phyloP scores from a whole-genome alignment of 139 green algal genomes.

The Chlorella sp. region DNA sequence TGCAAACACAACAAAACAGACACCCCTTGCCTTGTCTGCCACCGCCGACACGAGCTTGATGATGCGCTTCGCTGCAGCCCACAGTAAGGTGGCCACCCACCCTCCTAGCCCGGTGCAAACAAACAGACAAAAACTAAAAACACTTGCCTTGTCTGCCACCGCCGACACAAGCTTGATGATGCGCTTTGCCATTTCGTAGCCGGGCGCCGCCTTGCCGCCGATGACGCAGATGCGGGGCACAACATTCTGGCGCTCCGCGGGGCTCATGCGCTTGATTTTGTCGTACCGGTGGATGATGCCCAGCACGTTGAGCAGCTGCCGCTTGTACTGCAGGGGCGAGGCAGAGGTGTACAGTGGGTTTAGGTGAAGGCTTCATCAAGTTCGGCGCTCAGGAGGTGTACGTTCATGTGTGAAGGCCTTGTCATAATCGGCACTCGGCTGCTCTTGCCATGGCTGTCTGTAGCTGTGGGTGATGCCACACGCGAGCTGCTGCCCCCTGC shows the following conservation, averaged over 20 bases:
- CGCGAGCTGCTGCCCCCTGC: too few relatives aligned
- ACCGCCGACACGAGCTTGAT: conserved; percentile 96
- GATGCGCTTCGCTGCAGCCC: conserved; percentile 99
- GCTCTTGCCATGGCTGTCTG: too few relatives aligned
- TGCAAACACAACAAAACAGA: too few relatives aligned
- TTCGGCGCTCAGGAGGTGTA: too few relatives aligned
- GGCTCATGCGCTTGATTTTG: conserved; percentile 90
- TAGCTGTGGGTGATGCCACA: too few relatives aligned
- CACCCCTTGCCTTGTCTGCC: conserved; percentile 61
- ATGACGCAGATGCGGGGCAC: conserved; percentile 93
- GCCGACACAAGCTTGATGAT: conserved; percentile 97
- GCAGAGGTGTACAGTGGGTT: too few relatives aligned
- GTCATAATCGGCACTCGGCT: too few relatives aligned
- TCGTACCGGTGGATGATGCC: conserved; percentile 91
- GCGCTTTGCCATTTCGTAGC: conserved; percentile 98
- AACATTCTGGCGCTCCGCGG: conserved; percentile 82
- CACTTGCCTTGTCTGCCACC: conserved; percentile 77
- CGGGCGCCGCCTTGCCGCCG: conserved; percentile 97
- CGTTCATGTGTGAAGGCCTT: too few relatives aligned
- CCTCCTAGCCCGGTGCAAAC: too few relatives aligned
- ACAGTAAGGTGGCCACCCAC: too few relatives aligned
- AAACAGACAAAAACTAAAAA: too few relatives aligned
- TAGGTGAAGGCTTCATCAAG: neutral
- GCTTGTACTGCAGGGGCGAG: conserved; percentile 87
- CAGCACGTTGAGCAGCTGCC: conserved; percentile 95